Evolutionary conservation across 1,139 yeast genomes (phyloP).

Genomic region (Yamadazyma sp.): DNA sequence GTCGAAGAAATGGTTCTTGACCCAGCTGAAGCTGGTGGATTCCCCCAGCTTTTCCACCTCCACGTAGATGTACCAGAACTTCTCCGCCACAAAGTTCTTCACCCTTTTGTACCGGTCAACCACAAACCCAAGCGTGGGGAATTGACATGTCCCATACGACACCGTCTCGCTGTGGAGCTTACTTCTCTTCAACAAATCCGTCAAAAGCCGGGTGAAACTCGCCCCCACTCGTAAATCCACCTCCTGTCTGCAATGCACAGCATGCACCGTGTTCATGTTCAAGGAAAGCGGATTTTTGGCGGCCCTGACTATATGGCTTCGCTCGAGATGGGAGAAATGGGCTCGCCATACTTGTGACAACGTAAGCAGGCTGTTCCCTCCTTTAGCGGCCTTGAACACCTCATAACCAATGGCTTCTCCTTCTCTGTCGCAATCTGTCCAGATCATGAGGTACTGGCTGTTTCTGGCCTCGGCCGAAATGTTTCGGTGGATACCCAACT

Average conservation of each 20-base stretch:
- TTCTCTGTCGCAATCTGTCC: constrained; percentile 99
- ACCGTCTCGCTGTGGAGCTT: constrained; percentile 23
- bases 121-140: constrained; percentile 94
- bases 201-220: constrained; percentile 79
- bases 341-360: constrained; percentile 65
- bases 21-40: constrained; percentile 57
- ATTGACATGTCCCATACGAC: constrained; percentile 95
- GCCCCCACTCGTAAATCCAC: constrained; percentile 88
- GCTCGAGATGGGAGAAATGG: constrained; percentile 82
- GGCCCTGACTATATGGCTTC: constrained; percentile 70
- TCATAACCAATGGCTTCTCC: constrained; percentile 97
- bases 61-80: constrained; percentile 73
- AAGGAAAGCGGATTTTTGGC: constrained; percentile 66
- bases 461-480: constrained; percentile 64
- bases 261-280: constrained; percentile 72
- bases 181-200: constrained; percentile 45
- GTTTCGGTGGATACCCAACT: constrained; percentile 34
- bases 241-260: constrained; percentile 84
- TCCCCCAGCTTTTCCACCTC: constrained; percentile 42
- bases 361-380: constrained; percentile 49
- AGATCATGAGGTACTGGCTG: constrained; percentile 72
- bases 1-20: constrained; percentile 70
- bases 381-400: constrained; percentile 64
- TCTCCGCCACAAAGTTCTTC: constrained; percentile 68
- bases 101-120: constrained; percentile 90